Evolutionary conservation across 805 yeast genomes (phyloP), one percentile per base, ranked within the genome.

Genomic region (Peterozyma xylosa): DNA sequence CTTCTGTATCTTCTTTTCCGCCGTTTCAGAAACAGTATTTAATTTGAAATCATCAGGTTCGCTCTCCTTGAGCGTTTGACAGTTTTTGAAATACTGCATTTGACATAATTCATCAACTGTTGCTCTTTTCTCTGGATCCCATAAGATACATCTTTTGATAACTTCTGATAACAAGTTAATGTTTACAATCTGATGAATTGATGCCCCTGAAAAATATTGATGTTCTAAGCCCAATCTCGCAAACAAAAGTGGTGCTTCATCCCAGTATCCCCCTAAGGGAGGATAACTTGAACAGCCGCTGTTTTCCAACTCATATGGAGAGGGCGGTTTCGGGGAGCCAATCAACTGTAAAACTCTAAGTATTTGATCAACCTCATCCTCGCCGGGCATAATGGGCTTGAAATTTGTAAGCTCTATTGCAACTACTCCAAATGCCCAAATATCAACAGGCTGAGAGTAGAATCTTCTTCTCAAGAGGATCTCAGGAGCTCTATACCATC

Each of bases 401-500:
- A 85, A 78, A 37, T 79, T 79, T 17, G 86, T 84, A 37, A 80
- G 69, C 57, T 86, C 95, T 6, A 76, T 76, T 2, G 86, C 87
- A 34, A 86, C 87, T 37, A 81, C 74, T 2, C 89, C 95, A 67
- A 85, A 86, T 0, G 95, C 91, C 95, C 95, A 86, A 32, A 86
- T 74, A 64, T 86, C 95, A 33, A 83, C 74, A 2, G 93, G 88
- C 48, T 64, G 74, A 0, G 87, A 75, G 55, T 86, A 82, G 53
- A 61, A 66, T 5, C 71, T 72, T 49, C 75, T 79, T 51, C 91
- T 71, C 45, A 86, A 64, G 38, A 86, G 66, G 16, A 86, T 82
- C 58, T 86, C 95, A 0, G 95, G 95, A 0, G 91, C 77, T 49
- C 95, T 68, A 55, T 86, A 86, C 95, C 95, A 86, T 54, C 95